Evolutionary conservation across 495 filamentous ascomycete species (phyloP).

Genomic region (Talaromyces ruber): DNA sequence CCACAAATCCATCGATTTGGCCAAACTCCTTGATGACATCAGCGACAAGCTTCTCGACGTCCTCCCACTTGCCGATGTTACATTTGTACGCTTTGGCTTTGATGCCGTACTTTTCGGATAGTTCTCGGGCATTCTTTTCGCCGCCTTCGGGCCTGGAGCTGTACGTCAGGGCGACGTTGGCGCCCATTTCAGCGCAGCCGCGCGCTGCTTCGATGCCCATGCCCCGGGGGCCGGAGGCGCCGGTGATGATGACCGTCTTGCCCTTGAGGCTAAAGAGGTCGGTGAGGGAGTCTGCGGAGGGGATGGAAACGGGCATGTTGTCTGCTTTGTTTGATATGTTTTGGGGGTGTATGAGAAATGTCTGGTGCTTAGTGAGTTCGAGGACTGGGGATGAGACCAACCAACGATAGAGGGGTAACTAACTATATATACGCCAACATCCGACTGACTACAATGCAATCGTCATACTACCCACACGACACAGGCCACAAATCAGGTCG

Average conservation of each 20-base stretch:
- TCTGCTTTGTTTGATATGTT: background rate
- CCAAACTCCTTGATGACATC: slow-evolving; percentile 54
- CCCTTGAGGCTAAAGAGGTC: slow-evolving; percentile 67
- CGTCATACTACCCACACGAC: background rate
- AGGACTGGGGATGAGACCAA: too few relatives aligned
- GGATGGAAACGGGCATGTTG: slow-evolving; percentile 46
- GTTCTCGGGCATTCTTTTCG: slow-evolving; percentile 57
- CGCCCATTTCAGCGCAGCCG: slow-evolving; percentile 65
- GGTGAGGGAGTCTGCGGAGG: slow-evolving; percentile 45
- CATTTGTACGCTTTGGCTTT: slow-evolving; percentile 61
- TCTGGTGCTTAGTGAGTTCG: background rate
- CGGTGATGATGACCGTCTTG: slow-evolving; percentile 64
- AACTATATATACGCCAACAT: background rate
- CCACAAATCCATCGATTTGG: slow-evolving; percentile 58
- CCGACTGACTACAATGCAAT: background rate
- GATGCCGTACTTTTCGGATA: slow-evolving; percentile 50
- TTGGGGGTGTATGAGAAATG: background rate
- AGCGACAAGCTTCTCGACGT: slow-evolving; percentile 39
- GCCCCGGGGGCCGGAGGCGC: slow-evolving; percentile 58
- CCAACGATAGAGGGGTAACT: background rate
- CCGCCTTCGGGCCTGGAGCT: slow-evolving; percentile 50
- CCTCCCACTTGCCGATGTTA: slow-evolving; percentile 41
- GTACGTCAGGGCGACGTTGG: slow-evolving; percentile 61
- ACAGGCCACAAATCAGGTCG: background rate
- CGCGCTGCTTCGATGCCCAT: slow-evolving; percentile 70